These are phyloP conservation scores for Trichoderma citrinoviride DNA, from an alignment of 2,329 filamentous ascomycete species.

Conservation along the genomic window DNA sequence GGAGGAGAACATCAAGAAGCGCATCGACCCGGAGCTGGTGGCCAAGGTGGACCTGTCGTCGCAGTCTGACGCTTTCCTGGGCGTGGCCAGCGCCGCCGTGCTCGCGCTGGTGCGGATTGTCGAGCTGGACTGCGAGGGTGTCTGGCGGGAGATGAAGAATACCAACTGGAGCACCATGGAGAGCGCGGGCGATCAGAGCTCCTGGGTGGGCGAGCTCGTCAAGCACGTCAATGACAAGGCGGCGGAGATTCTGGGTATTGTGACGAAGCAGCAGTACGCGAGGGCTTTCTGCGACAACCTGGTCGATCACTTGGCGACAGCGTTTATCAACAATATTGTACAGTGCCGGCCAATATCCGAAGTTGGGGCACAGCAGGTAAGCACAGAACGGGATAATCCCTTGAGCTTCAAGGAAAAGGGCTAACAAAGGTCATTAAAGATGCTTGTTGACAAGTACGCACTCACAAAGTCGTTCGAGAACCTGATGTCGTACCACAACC, in stretches of 20 bases:
- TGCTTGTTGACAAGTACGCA: conserved; percentile 93
- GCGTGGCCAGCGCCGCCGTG: conserved; percentile 85
- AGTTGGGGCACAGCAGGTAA: conserved; percentile 85
- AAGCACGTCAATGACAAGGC: conserved; percentile 68
- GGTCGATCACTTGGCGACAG: conserved; percentile 79
- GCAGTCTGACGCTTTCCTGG: conserved; percentile 92
- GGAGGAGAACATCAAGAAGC: conserved; percentile 89
- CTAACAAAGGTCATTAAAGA: conserved; percentile 48
- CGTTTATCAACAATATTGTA: conserved; percentile 80
- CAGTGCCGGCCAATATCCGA: conserved; percentile 89
- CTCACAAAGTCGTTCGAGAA: conserved; percentile 75
- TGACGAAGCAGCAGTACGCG: conserved; percentile 91
- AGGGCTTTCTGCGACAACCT: conserved; percentile 93
- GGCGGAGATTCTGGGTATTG: conserved; percentile 69
- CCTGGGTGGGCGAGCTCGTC: conserved; percentile 82
- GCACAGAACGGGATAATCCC: conserved; percentile 13
- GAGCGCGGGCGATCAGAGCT: conserved; percentile 87
- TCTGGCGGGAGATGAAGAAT: conserved; percentile 97
- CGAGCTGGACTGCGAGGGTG: conserved; percentile 76
- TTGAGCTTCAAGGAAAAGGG: conserved; percentile 24
- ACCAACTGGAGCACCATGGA: conserved; percentile 95
- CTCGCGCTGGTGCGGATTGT: conserved; percentile 80
- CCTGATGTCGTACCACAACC: conserved; percentile 63
- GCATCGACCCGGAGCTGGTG: conserved; percentile 77
- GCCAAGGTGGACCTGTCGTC: conserved; percentile 82